Evolutionary conservation across 257 asterid species (phyloP).

Genomic region (Parsonsia alboflavescens): DNA sequence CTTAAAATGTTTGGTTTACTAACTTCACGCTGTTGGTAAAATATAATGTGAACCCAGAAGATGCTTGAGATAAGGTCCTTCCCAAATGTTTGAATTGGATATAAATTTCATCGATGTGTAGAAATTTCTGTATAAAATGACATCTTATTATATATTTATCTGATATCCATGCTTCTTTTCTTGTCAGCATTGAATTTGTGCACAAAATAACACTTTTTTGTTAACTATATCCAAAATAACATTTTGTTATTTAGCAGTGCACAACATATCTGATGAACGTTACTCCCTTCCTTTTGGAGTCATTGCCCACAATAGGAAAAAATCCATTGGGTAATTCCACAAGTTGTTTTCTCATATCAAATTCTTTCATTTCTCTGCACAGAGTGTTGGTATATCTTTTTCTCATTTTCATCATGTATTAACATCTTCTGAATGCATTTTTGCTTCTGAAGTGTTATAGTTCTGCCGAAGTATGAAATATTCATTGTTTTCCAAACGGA

Average conservation of each 20-base stretch:
- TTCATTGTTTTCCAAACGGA: no score
- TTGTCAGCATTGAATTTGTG: not conserved
- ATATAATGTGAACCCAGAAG: no score
- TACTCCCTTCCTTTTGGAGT: slow-evolving; percentile 43
- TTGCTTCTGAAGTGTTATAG: not conserved
- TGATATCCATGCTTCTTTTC: not conserved
- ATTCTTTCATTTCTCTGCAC: not conserved
- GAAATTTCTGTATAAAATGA: not conserved
- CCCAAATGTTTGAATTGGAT: no score
- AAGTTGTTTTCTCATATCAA: not conserved
- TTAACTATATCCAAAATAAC: not conserved
- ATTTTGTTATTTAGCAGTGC: slow-evolving; percentile 53
- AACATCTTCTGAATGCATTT: not conserved
- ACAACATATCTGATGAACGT: slow-evolving; percentile 34
- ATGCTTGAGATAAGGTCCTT: no score
- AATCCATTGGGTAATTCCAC: slow-evolving; percentile 46
- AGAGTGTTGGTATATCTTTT: not conserved
- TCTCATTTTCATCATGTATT: not conserved
- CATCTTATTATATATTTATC: not conserved
- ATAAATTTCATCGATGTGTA: no score
- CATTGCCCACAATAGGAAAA: slow-evolving; percentile 60
- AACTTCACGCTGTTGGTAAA: not conserved
- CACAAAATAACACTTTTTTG: slow-evolving; percentile 3
- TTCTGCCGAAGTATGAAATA: no score
- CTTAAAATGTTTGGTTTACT: not conserved